These are phyloP conservation scores for Chimonanthus praecox DNA, from an alignment of 164 flowering plant genomes.

Conservation along the genomic window DNA sequence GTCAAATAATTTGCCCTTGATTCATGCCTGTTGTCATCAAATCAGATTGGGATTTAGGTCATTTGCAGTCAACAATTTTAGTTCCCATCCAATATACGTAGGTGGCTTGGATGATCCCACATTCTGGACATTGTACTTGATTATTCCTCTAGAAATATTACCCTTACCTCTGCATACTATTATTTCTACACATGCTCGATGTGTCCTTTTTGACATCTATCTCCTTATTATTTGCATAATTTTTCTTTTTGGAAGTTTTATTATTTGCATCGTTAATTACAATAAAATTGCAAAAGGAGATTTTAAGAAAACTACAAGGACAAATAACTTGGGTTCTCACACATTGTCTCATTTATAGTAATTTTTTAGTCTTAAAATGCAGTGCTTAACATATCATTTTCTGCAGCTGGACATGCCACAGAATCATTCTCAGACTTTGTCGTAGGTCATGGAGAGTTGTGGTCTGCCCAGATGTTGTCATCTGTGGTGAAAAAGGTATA, in stretches of 20 bases:
- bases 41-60: no score
- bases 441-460: constrained; percentile 94
- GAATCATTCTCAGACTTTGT: constrained; percentile 95
- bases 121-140: no score
- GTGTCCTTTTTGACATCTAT: background rate
- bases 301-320: background rate
- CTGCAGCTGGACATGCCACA: constrained; percentile 94
- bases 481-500: constrained; percentile 68
- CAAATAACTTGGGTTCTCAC: background rate
- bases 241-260: no score
- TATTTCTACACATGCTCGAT: no score
- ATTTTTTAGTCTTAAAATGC: background rate
- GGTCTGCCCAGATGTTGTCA: constrained; percentile 91
- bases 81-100: no score
- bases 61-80: no score
- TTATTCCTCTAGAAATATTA: no score
- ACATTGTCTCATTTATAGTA: background rate
- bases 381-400: constrained; percentile 11
- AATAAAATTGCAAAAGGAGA: background rate
- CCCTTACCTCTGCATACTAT: no score
- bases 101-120: no score
- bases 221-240: no score
- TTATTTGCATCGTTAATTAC: background rate
- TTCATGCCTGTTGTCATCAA: no score
- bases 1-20: no score